phyloP scores from a whole-genome alignment of 1,284 basidiomycete species.

The Neonothopanus nambi region DNA sequence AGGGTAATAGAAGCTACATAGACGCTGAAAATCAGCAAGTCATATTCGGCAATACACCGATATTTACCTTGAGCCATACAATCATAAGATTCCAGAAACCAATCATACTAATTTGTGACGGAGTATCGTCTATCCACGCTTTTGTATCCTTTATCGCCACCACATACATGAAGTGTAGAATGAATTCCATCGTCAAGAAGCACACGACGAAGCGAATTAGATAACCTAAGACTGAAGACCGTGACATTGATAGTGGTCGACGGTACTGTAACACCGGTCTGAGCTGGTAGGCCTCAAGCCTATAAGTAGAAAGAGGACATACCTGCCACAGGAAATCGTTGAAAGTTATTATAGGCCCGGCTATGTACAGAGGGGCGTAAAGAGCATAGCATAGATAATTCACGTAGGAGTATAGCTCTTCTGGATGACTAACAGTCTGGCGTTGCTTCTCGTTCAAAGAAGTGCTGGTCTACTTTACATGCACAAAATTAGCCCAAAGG shows the following conservation, averaged over 20 bases:
- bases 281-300: conserved; percentile 30
- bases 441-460: conserved; percentile 60
- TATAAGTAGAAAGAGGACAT: background rate
- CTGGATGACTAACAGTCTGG: conserved; percentile 34
- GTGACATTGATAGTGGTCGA: conserved; percentile 46
- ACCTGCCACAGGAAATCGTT: conserved; percentile 96
- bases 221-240: conserved; percentile 51
- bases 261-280: conserved; percentile 50
- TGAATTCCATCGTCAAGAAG: conserved; percentile 86
- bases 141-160: conserved; percentile 93
- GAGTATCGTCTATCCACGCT: conserved; percentile 74
- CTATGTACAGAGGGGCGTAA: conserved; percentile 94
- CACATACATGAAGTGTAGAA: conserved; percentile 95
- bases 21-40: background rate
- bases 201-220: conserved; percentile 72
- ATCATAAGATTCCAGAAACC: conserved; percentile 98
- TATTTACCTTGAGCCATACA: conserved; percentile 91
- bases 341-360: conserved; percentile 95
- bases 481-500: conserved; percentile 10
- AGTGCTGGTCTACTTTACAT: conserved; percentile 30
- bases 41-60: conserved; percentile 6
- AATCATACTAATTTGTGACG: conserved; percentile 87
- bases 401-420: conserved; percentile 60
- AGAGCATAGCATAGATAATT: conserved; percentile 65
- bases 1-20: conserved; percentile 75